phyloP scores from a whole-genome alignment of 305 asterid species.

The Plantago coronopus region DNA sequence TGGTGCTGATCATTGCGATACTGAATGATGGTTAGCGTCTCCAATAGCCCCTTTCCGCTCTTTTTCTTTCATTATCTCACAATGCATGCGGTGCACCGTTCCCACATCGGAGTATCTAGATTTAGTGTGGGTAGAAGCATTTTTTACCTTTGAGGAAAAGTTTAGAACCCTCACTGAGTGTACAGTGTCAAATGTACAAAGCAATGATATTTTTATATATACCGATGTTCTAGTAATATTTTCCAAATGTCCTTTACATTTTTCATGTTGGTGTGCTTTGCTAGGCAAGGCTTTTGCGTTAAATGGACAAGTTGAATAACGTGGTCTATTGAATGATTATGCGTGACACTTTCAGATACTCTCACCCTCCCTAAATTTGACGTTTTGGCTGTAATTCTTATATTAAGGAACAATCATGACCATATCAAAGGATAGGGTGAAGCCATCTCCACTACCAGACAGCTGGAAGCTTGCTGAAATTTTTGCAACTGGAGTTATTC shows the following conservation, averaged over 20 bases:
- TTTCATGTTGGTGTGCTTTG: background rate
- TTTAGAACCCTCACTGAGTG: too few species aligned
- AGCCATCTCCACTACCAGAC: constrained; percentile 78
- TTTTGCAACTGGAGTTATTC: constrained; percentile 64
- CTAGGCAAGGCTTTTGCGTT: background rate
- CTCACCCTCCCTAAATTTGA: constrained; percentile 13
- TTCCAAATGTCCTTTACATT: background rate
- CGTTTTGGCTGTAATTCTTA: constrained; percentile 17
- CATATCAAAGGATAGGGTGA: constrained; percentile 75
- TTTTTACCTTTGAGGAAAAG: too few species aligned
- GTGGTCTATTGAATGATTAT: constrained; percentile 4
- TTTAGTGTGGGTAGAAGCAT: too few species aligned
- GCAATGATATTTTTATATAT: too few species aligned
- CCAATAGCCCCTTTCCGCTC: constrained; percentile 9
- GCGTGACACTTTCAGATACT: constrained; percentile 14
- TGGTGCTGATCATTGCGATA: constrained; percentile 99
- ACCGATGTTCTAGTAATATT: too few species aligned
- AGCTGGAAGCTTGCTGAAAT: constrained; percentile 83
- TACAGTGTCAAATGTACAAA: too few species aligned
- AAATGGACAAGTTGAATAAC: background rate
- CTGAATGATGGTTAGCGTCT: constrained; percentile 73
- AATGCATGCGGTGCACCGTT: background rate
- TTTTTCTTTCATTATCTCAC: constrained; percentile 7
- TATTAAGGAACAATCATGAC: constrained; percentile 75
- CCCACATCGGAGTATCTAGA: background rate